Evolutionary conservation across 306 rosid species (phyloP), one percentile per base, ranked within the genome.

Genomic region (Ziziphus jujuba): DNA sequence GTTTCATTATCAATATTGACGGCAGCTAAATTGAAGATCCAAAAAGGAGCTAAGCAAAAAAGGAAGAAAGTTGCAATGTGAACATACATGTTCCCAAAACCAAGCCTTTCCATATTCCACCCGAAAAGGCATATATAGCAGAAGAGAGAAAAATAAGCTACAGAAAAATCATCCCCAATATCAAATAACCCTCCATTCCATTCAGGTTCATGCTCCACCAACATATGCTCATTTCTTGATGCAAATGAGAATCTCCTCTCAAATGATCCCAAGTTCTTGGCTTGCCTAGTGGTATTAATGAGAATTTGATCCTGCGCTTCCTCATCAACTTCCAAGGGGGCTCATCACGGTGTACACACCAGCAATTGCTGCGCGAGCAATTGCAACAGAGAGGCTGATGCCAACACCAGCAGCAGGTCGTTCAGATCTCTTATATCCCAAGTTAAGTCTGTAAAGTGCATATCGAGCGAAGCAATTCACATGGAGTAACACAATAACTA

Each of bases 361-460:
- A 56, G 87, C 89, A 35, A 74, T 51, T 56, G 84, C 76, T 9
- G 82, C 62, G 33, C 89, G 77, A 62, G 75, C 67, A 73, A 87
- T 84, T 71, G 92, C 92, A 16, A 82, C 55, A 17, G 78, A 74
- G 36, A 82, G 72, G 63, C 78, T 81, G 50, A 80, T 51, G 24
- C 74, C 83, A 19, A 84, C 77, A 56, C 85, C 89, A 8, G 28
- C 50, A 67, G 60, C 67, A 40, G 92, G 84, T 14, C 92, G 77
- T 24, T 75, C 49, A 5, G 82, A 75, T 63, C 78, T 63, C 53
- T 66, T 75, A 58, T 66, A 77, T 51, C 89, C 80, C 75, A 80
- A 79, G 73, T 84, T 87, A 56, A 87, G 89, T 65, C 77, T 67
- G 52, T 86, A 84, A 38, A 87, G 70, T n/a, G 89, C 87, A 80